Evolutionary conservation across 495 filamentous ascomycete species (phyloP).

Genomic region (Podospora pseudoanserina): DNA sequence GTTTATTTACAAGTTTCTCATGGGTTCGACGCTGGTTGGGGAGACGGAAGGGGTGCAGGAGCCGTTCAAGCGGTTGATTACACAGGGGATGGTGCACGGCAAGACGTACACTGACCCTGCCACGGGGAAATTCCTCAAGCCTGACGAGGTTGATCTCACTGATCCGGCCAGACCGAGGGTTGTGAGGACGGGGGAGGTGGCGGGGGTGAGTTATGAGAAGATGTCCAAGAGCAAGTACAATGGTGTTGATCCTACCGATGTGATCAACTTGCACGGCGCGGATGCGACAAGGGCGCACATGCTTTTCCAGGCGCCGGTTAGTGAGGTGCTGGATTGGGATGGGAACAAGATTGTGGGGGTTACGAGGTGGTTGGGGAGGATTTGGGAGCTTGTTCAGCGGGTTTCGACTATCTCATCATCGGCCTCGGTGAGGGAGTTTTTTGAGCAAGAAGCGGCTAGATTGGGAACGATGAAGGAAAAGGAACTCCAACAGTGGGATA

Average conservation of each 20-base stretch:
- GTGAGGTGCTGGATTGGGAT: constrained; percentile 83
- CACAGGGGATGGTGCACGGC: constrained; percentile 91
- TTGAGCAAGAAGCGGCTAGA: constrained; percentile 22
- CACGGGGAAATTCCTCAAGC: constrained; percentile 73
- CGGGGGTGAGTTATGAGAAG: constrained; percentile 72
- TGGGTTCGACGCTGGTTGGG: constrained; percentile 45
- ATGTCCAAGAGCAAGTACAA: constrained; percentile 98
- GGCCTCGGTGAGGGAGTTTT: constrained; percentile 25
- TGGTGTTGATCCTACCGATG: constrained; percentile 74
- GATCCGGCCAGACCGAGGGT: constrained; percentile 56
- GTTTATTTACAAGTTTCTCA: constrained; percentile 84
- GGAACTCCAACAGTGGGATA: constrained; percentile 36
- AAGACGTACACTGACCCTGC: constrained; percentile 73
- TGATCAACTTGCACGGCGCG: constrained; percentile 70
- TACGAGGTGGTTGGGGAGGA: constrained; percentile 68
- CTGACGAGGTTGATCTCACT: constrained; percentile 67
- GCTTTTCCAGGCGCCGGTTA: constrained; percentile 79
- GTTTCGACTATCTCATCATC: constrained; percentile 4
- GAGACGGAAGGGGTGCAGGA: constrained; percentile 42
- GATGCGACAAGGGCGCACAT: constrained; percentile 84
- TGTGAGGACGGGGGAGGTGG: constrained; percentile 51
- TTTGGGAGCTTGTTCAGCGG: constrained; percentile 56
- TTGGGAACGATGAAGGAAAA: constrained; percentile 20
- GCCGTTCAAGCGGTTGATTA: constrained; percentile 75
- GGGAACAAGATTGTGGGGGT: constrained; percentile 77